phyloP scores from a whole-genome alignment of 2,329 filamentous ascomycete species.

The Stachybotrys echinatus region DNA sequence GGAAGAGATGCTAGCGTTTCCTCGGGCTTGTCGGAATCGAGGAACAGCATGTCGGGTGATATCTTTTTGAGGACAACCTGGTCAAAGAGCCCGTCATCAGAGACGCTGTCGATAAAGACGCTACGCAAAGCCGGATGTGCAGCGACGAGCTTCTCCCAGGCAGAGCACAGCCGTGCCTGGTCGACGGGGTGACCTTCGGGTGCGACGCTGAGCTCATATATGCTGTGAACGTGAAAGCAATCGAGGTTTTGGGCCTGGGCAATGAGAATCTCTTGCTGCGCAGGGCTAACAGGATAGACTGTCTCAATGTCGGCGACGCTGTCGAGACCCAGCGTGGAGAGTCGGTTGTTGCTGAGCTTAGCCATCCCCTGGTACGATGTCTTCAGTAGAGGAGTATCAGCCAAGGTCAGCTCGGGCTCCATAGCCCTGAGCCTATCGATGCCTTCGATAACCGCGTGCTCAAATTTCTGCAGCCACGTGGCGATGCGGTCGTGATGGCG shows the following conservation, averaged over 20 bases:
- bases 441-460: slow-evolving; percentile 38
- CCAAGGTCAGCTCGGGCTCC: slow-evolving; percentile 41
- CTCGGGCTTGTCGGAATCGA: slow-evolving; percentile 35
- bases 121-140: slow-evolving; percentile 41
- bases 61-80: slow-evolving; percentile 33
- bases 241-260: slow-evolving; percentile 36
- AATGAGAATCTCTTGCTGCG: slow-evolving; percentile 45
- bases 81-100: slow-evolving; percentile 4
- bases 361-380: slow-evolving; percentile 40
- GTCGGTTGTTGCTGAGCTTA: slow-evolving; percentile 35
- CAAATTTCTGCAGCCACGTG: slow-evolving; percentile 42
- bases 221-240: slow-evolving; percentile 36
- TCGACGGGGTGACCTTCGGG: slow-evolving; percentile 32
- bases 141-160: slow-evolving; percentile 44
- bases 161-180: slow-evolving; percentile 37
- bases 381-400: slow-evolving; percentile 43
- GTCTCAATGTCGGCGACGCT: slow-evolving; percentile 41
- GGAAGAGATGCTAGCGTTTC: slow-evolving; percentile 35
- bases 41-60: slow-evolving; percentile 48
- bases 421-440: slow-evolving; percentile 34
- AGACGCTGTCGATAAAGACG: slow-evolving; percentile 31
- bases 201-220: slow-evolving; percentile 39
- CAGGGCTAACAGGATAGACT: slow-evolving; percentile 40
- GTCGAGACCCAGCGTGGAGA: slow-evolving; percentile 32
- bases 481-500: slow-evolving; percentile 36